These are phyloP conservation scores for Pogostemon cablin DNA, from an alignment of 257 asterid genomes.

Conservation along the genomic window DNA sequence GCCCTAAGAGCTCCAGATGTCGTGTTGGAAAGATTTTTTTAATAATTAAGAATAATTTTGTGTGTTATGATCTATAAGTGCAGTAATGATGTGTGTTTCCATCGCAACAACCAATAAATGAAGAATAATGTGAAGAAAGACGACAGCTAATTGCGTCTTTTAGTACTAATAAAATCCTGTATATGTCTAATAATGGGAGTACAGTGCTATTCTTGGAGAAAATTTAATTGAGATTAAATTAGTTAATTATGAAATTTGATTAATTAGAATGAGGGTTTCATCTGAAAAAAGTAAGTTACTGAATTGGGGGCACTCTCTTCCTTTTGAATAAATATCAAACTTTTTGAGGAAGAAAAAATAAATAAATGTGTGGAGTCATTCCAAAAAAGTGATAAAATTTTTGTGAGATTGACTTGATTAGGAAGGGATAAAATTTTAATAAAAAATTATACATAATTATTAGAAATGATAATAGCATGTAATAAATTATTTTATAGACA, in stretches of 20 bases:
- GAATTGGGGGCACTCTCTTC: no score
- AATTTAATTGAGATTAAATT: not conserved
- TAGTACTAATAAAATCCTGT: not conserved
- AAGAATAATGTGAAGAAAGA: constrained; percentile 10
- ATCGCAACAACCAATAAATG: constrained; percentile 26
- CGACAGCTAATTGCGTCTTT: constrained; percentile 18
- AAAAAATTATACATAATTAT: no score
- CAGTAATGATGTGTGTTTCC: constrained; percentile 24
- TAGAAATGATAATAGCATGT: no score
- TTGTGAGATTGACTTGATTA: no score
- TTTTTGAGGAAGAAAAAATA: no score
- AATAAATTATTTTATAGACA: no score
- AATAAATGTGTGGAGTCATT: no score
- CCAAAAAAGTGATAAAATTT: no score
- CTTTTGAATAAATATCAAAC: no score
- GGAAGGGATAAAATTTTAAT: no score
- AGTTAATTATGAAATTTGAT: not conserved
- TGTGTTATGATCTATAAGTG: constrained; percentile 22
- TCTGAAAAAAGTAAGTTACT: no score
- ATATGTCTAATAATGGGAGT: not conserved
- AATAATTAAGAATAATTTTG: constrained; percentile 1
- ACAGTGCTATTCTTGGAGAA: not conserved
- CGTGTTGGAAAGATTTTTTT: constrained; percentile 24
- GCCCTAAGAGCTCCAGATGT: constrained; percentile 38
- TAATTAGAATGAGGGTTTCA: no score